These are phyloP conservation scores for Maudiozyma turicensis DNA, from an alignment of 805 yeast genomes.

Conservation along the genomic window DNA sequence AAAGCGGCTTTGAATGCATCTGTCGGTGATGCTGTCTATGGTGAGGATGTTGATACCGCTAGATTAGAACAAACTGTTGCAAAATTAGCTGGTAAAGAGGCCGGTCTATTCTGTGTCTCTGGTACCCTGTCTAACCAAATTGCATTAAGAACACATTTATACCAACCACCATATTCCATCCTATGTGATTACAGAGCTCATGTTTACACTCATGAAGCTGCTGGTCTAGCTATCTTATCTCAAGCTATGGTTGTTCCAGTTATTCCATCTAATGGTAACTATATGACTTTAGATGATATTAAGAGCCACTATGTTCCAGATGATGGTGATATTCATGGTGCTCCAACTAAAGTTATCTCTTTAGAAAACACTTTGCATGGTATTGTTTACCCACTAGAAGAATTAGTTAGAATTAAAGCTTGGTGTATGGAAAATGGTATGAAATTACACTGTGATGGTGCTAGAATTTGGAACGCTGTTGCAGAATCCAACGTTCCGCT, in stretches of 20 bases:
- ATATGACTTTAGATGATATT: constrained; percentile 75
- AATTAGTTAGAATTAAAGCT: constrained; percentile 55
- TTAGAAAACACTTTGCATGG: constrained; percentile 89
- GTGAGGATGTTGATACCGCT: constrained; percentile 66
- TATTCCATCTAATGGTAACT: constrained; percentile 61
- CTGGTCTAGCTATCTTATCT: constrained; percentile 79
- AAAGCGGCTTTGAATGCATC: constrained; percentile 48
- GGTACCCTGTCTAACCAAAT: constrained; percentile 90
- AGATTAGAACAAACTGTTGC: constrained; percentile 58
- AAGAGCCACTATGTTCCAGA: constrained; percentile 50
- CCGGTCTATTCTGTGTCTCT: constrained; percentile 74
- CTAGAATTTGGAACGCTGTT: constrained; percentile 86
- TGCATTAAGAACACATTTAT: constrained; percentile 63
- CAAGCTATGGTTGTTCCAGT: constrained; percentile 90
- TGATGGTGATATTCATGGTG: constrained; percentile 77
- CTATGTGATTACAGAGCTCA: constrained; percentile 83
- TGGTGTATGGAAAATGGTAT: constrained; percentile 57
- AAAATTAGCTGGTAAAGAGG: constrained; percentile 63
- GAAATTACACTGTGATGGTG: constrained; percentile 82
- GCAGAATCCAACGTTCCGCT: constrained; percentile 55
- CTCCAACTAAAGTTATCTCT: constrained; percentile 79
- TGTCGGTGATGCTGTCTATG: constrained; percentile 79
- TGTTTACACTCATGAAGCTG: constrained; percentile 77
- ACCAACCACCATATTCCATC: constrained; percentile 68
- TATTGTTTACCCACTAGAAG: constrained; percentile 67